These are phyloP conservation scores for Citrus unshiu DNA, from an alignment of 345 rosid species.

Conservation along the genomic window DNA sequence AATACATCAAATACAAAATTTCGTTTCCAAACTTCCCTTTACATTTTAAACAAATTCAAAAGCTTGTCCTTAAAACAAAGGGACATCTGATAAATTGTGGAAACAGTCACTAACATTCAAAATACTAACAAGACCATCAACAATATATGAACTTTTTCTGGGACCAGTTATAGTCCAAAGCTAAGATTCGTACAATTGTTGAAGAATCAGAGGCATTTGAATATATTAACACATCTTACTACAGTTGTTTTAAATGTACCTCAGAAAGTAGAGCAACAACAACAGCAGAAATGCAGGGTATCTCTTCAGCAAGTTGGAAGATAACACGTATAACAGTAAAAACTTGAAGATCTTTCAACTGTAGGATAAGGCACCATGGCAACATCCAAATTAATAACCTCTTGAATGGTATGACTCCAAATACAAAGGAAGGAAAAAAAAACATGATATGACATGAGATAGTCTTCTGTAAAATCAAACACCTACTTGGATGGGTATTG, in stretches of 20 bases:
- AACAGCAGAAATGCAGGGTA: conserved; percentile 97
- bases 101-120: background rate
- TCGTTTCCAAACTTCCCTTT: background rate
- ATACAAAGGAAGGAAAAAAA: background rate
- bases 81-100: background rate
- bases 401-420: background rate
- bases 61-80: background rate
- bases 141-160: background rate
- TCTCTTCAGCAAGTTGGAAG: conserved; percentile 97
- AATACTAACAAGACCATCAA: background rate
- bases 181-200: background rate
- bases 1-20: background rate
- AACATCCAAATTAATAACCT: conserved; percentile 7
- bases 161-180: background rate
- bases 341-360: conserved; percentile 98
- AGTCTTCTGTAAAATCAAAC: background rate
- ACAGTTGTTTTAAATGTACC: conserved; percentile 33
- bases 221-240: background rate
- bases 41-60: background rate
- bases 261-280: conserved; percentile 96
- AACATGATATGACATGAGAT: background rate
- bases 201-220: background rate
- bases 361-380: conserved; percentile 28
- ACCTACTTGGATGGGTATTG: conserved; percentile 95
- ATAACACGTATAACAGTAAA: conserved; percentile 90